Evolutionary conservation across 2,329 filamentous ascomycete genomes (phyloP), one percentile per base, ranked within the genome.

Genomic region (Aspergillus puulaauensis): DNA sequence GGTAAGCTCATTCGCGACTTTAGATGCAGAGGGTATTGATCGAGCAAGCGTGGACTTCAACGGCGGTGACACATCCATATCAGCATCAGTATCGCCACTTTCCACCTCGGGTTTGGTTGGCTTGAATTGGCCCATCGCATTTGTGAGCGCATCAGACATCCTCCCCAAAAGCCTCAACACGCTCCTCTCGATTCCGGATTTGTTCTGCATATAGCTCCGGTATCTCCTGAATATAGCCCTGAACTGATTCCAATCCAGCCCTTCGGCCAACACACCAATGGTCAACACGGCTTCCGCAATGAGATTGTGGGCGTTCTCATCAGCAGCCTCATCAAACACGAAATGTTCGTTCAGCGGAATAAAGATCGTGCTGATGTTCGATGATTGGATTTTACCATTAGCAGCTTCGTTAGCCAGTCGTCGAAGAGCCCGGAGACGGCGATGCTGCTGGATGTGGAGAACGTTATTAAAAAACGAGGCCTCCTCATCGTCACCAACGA

Each of bases 301-400:
- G 53, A 98, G 81, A 50, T 92, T 93, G 65, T 96, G 90, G 37
- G 91, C 82, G 47, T 78, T 79, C 59, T 86, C 92, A 70, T 96
- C 91, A 48, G 91, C 90, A 4, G 84, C 85, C 59, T 89, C 86
- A 58, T 92, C 89, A 69, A 96, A 93, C 23, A 97, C 88, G 69
- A 97, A 98, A 70, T 97, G 93, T 70, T 99, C 95, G 9, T 98
- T 81, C 19, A 99, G 80, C 0, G 95, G 96, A 41, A 99, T 85
- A 70, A 98, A 91, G 68, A 97, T 90, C 17, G 93, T 88, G 58
- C 88, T 87, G 61, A 96, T 82, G 67, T 96, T 96, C 52, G 86
- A 86, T 67, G 90, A 90, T 60, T 83, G 83, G 58, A 99, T 79
- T 49, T 85, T 81, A 12, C 84, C 81, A 56, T 82, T 82, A 9